These are phyloP conservation scores for Flaveria robusta DNA, from an alignment of 129 eudicot species.

Conservation along the genomic window DNA sequence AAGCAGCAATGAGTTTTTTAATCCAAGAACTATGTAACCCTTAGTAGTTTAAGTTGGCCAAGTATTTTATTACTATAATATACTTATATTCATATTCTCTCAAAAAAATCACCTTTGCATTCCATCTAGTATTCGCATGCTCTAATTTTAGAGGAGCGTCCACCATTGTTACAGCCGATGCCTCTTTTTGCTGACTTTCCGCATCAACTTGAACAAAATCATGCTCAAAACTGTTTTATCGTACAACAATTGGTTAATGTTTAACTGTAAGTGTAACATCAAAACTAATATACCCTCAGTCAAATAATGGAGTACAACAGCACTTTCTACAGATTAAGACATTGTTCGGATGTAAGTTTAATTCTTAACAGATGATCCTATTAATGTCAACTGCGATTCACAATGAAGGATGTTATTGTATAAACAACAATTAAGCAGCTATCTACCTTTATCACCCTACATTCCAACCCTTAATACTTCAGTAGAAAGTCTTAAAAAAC, in stretches of 20 bases:
- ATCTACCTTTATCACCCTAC: neutral
- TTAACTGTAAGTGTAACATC: slow-evolving; percentile 1
- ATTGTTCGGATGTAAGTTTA: neutral
- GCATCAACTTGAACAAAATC: slow-evolving; percentile 68
- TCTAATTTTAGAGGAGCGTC: slow-evolving; percentile 37
- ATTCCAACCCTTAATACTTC: neutral
- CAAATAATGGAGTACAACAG: slow-evolving; percentile 3
- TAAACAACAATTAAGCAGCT: neutral
- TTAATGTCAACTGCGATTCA: slow-evolving; percentile 13
- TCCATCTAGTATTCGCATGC: slow-evolving; percentile 57
- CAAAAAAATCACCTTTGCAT: slow-evolving; percentile 68
- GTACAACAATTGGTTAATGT: slow-evolving; percentile 20
- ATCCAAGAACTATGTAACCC: neutral
- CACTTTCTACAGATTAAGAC: slow-evolving; percentile 1
- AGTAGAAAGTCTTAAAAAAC: neutral
- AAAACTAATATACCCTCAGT: slow-evolving; percentile 7
- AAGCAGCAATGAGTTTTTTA: neutral
- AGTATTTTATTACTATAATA: neutral
- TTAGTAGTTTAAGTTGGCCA: no score
- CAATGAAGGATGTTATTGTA: neutral
- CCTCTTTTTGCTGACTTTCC: slow-evolving; percentile 44
- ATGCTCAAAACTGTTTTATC: slow-evolving; percentile 84
- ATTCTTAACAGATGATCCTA: slow-evolving; percentile 2
- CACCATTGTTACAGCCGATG: slow-evolving; percentile 24
- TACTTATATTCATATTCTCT: neutral